These are phyloP conservation scores for Haplosporangium gracile DNA, from an alignment of 192 early-diverging fungal species.

Conservation along the genomic window DNA sequence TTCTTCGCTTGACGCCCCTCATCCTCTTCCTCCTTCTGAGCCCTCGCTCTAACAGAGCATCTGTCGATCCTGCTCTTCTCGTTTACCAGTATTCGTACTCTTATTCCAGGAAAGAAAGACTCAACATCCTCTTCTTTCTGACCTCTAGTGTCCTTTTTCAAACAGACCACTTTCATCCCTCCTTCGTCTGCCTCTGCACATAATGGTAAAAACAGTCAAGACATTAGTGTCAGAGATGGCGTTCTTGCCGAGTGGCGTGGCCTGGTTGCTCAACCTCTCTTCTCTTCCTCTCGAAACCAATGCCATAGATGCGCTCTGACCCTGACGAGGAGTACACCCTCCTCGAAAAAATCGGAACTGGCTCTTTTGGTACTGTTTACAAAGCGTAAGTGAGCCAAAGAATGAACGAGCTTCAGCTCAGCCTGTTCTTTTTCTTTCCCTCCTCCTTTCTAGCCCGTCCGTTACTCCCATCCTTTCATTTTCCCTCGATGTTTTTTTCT, in stretches of 20 bases:
- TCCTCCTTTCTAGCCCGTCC: neutral
- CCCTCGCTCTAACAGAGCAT: neutral
- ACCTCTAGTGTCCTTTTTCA: neutral
- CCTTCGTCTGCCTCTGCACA: neutral
- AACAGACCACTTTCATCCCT: neutral
- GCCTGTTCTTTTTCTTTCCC: neutral
- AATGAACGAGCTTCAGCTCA: neutral
- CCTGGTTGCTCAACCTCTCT: neutral
- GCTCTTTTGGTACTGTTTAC: constrained; percentile 68
- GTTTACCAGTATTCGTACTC: neutral
- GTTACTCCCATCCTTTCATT: neutral
- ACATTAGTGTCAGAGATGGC: neutral
- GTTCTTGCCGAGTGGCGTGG: neutral
- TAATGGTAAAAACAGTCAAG: constrained; percentile 6
- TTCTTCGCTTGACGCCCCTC: neutral
- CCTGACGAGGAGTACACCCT: constrained; percentile 62
- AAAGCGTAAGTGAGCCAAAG: constrained; percentile 59
- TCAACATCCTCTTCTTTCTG: neutral
- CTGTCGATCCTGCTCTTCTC: neutral
- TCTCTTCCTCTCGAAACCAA: neutral
- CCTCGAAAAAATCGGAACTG: constrained; percentile 65
- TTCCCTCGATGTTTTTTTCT: neutral
- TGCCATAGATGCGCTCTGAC: constrained; percentile 52
- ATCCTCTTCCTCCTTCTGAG: neutral
- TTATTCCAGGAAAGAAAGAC: neutral